phyloP scores from a whole-genome alignment of 768 basidiomycete species.

The Suillus spraguei region DNA sequence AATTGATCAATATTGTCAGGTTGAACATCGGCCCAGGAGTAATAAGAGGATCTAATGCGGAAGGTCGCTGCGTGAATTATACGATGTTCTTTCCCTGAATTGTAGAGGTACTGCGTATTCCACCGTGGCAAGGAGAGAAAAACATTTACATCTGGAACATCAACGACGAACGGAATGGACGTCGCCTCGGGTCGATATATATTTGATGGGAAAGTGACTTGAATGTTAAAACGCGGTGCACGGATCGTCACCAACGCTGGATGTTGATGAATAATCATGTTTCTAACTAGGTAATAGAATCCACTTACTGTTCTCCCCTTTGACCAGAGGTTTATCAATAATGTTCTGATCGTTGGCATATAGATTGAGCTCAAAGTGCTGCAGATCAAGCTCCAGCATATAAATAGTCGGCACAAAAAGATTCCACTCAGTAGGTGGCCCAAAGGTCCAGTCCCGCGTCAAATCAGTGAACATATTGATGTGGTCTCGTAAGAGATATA shows the following conservation, averaged over 20 bases:
- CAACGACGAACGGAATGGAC: constrained; percentile 63
- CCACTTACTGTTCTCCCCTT: constrained; percentile 80
- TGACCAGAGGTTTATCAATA: constrained; percentile 81
- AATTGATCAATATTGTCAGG: constrained; percentile 81
- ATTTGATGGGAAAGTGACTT: constrained; percentile 64
- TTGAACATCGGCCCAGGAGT: constrained; percentile 66
- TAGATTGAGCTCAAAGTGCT: constrained; percentile 75
- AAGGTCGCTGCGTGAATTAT: constrained; percentile 63
- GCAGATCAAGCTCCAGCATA: constrained; percentile 64
- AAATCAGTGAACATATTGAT: constrained; percentile 93
- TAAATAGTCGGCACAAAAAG: constrained; percentile 88
- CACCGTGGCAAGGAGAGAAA: constrained; percentile 80
- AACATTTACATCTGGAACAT: constrained; percentile 58
- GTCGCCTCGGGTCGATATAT: constrained; percentile 73
- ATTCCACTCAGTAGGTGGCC: constrained; percentile 77
- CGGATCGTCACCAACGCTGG: constrained; percentile 73
- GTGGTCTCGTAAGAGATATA: constrained; percentile 89
- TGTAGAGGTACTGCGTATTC: constrained; percentile 82
- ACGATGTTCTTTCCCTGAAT: constrained; percentile 57
- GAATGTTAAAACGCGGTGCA: constrained; percentile 56
- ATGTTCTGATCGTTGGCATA: constrained; percentile 97
- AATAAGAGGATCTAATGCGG: constrained; percentile 68
- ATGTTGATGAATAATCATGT: background rate
- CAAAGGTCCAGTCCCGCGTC: constrained; percentile 89
- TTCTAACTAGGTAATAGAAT: background rate